Evolutionary conservation across 305 asterid genomes (phyloP), one percentile per base, ranked within the genome.

Genomic region (Caryopteris hybrid): DNA sequence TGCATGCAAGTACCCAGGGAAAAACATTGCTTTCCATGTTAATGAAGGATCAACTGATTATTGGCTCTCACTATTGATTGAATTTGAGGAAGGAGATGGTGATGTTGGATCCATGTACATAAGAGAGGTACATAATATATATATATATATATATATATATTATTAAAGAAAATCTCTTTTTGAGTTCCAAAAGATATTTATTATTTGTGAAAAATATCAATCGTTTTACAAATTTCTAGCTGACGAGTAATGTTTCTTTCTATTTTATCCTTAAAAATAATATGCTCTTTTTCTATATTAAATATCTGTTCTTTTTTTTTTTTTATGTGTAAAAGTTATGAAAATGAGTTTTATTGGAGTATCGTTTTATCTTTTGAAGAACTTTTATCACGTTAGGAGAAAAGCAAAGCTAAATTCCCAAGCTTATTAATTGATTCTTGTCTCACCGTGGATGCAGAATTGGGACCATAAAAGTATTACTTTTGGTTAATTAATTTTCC

Each of bases 21-120:
- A 81, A 61, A 83, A 93, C 68, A 78, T 93, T 13, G 99, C 97
- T 3, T 93, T 88, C 71, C 96, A 74, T 18, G 99, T 88, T 22
- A 93, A 90, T 48, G 99, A 90, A 80, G 99, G 99, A 42, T 93
- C 99, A 54, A 93, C 96, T 2, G 78, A 81, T 38, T 87, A 76
- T 67, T 93, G 97, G 97, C 89, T 93, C 6, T 93, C 99, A 2
- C 77, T 93, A 27, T 72, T 93, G 62, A 89, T 88, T 53, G 98
- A 92, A 46, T 92, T 85, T 59, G 98, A 92, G 72, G 91, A 83
- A 67, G 98, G 93, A 13, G 98, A 92, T 75, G 97, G 98, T 33
- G 97, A 86, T 65, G 64, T 92, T 45, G 97, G 97, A 33, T 86
- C 97, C 2, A 92, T 92, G 97, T 96, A 88, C 67, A 86, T 92